Conservation (phyloP, 208 protist genomes). For the Wallacemonas rigidus region DNA sequence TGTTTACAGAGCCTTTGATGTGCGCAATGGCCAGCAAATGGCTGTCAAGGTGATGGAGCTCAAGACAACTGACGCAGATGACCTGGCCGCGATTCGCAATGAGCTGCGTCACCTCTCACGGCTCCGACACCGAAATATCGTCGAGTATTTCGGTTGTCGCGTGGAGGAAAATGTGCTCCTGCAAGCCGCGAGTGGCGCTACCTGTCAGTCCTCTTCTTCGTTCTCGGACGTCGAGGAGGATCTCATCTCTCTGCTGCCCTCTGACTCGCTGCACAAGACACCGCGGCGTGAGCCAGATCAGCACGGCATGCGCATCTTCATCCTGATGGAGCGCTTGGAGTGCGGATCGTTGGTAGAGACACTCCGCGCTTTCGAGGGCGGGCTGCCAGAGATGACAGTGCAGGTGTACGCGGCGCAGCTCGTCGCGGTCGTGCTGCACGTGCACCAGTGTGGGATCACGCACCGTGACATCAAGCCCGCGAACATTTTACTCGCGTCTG, state of each 20-base stretch:
- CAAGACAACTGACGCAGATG: slow-evolving; percentile 23
- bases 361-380: slow-evolving; percentile 22
- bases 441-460: slow-evolving; percentile 48
- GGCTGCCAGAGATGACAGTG: slow-evolving; percentile 33
- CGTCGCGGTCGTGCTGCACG: slow-evolving; percentile 36
- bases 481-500: slow-evolving; percentile 66
- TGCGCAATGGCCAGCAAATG: slow-evolving; percentile 32
- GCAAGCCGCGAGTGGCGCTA: background rate
- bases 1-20: slow-evolving; percentile 37
- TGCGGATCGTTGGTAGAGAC: slow-evolving; percentile 31
- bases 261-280: background rate
- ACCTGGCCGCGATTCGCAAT: slow-evolving; percentile 29
- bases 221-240: slow-evolving; percentile 11
- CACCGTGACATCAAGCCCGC: slow-evolving; percentile 85
- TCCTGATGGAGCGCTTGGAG: slow-evolving; percentile 43
- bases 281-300: background rate
- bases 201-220: background rate
- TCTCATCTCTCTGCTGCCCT: slow-evolving; percentile 6
- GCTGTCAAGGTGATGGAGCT: slow-evolving; percentile 40
- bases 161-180: slow-evolving; percentile 19
- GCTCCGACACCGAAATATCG: slow-evolving; percentile 35
- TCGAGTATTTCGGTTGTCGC: slow-evolving; percentile 39
- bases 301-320: slow-evolving; percentile 26
- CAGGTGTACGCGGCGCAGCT: slow-evolving; percentile 32
- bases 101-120: slow-evolving; percentile 35